Evolutionary conservation across 2,329 filamentous ascomycete genomes (phyloP).

Genomic region (Endocalyx cinctus): DNA sequence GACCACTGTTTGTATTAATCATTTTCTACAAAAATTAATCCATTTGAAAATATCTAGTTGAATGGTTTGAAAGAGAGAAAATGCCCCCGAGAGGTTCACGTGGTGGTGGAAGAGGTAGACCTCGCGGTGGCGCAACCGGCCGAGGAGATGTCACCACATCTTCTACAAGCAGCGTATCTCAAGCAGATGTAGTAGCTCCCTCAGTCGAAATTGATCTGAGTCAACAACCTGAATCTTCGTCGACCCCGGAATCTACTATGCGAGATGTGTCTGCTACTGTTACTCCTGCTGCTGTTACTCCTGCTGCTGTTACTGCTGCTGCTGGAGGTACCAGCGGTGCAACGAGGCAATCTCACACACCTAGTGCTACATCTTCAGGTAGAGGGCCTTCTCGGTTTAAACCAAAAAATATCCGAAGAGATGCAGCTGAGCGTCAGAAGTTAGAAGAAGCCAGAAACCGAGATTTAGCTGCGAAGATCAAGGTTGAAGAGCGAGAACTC

Average conservation of each 20-base stretch:
- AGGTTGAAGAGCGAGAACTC: constrained; percentile 26
- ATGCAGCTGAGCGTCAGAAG: constrained; percentile 44
- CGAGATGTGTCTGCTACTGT: too few species aligned
- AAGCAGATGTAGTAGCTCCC: constrained; percentile 7
- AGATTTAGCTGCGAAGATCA: constrained; percentile 24
- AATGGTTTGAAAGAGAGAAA: too few species aligned
- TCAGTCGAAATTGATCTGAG: constrained; percentile 5
- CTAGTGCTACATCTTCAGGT: constrained; percentile 32
- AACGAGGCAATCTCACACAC: constrained; percentile 23
- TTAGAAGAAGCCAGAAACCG: constrained; percentile 35
- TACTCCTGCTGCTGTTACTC: too few species aligned
- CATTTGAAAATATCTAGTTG: too few species aligned
- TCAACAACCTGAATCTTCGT: neutral
- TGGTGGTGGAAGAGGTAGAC: constrained; percentile 13
- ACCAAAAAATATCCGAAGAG: constrained; percentile 45
- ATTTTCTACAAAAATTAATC: too few species aligned
- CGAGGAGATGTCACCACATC: constrained; percentile 14
- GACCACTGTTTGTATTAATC: too few species aligned
- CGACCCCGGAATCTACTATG: too few species aligned
- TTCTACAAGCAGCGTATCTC: constrained; percentile 4
- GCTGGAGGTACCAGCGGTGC: constrained; percentile 3
- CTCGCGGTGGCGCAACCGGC: constrained; percentile 12
- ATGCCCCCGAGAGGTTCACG: constrained; percentile 17
- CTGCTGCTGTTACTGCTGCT: too few species aligned
- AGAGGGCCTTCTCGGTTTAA: constrained; percentile 37